These are phyloP conservation scores for Schoenoplectus triqueter DNA, from an alignment of 202 grass and related monocot genomes.

Conservation along the genomic window DNA sequence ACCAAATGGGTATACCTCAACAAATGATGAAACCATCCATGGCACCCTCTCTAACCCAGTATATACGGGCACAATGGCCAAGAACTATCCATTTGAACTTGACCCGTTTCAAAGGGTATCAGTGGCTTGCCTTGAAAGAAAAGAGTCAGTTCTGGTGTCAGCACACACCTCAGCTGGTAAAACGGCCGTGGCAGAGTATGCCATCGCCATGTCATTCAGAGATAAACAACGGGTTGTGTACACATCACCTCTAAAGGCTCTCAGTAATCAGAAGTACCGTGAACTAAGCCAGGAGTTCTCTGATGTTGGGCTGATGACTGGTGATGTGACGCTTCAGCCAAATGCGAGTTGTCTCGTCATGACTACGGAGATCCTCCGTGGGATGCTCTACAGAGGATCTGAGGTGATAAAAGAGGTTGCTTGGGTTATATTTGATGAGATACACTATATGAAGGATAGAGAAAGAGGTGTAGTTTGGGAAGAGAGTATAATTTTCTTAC, in stretches of 20 bases:
- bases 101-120: conserved; percentile 94
- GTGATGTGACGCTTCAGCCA: conserved; percentile 88
- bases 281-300: conserved; percentile 92
- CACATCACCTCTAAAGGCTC: conserved; percentile 91
- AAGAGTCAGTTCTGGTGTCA: conserved; percentile 86
- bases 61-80: conserved; percentile 82
- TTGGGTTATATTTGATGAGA: conserved; percentile 99
- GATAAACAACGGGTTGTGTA: conserved; percentile 97
- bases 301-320: conserved; percentile 93
- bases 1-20: conserved; percentile 60
- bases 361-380: conserved; percentile 97
- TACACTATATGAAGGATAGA: conserved; percentile 99
- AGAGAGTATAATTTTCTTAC: conserved; percentile 95
- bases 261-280: conserved; percentile 99
- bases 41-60: conserved; percentile 72
- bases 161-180: conserved; percentile 97
- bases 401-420: conserved; percentile 98
- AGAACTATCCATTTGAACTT: conserved; percentile 86
- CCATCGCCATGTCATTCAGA: conserved; percentile 92
- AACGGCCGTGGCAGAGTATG: conserved; percentile 89
- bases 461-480: conserved; percentile 97
- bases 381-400: conserved; percentile 95
- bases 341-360: conserved; percentile 96
- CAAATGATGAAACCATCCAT: conserved; percentile 62
- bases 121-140: conserved; percentile 82